Base-by-base conservation (phyloP, 768 basidiomycete genomes). In the Cystofilobasidium bisporidii region DNA sequence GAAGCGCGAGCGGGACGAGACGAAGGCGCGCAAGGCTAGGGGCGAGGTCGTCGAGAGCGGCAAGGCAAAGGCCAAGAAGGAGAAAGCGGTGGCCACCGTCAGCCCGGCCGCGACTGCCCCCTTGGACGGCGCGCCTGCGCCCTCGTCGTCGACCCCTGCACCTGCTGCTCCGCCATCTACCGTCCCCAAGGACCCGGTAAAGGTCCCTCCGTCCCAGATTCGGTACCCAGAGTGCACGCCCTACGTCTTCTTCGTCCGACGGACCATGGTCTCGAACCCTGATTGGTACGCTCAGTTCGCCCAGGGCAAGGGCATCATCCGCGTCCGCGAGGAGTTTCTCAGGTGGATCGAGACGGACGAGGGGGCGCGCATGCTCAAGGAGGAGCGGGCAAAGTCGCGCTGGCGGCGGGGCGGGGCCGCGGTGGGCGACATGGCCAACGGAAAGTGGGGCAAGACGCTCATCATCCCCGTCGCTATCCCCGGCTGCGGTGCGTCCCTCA, bases 391-490 rank as follows among this genome's bases (percentile, higher is more conserved):
- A n/a, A 58, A 60, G 57, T 33, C 41, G 10, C 32, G 59, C 18
- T 60, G 41, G 14, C 20, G 32, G 22, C 32, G 58, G 45, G 56
- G 57, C 17, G 45, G 53, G 47, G n/a, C 12, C 24, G 33, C 26
- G 45, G 33, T 47, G 33, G 64, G 24, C 17, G 69, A 3, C 45
- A 38, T 56, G 70, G 64, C 20, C 45, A 45, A 38, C 45, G 65
- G 63, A 24, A 61, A 82, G 81, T 70, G 82, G 72, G 78, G 73
- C 50, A 92, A 92, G 79, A 90, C 87, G 0, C 80, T 97, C 71
- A 85, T 99, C 63, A 81, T 92, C 0, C 91, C 94, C 0, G 78
- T 97, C 24, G 94, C 91, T 11, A 82, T 97, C 50, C 94, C 94
- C 40, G 94, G 94, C 18, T 91, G 88, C 75, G 94, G 93, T 89